Base-by-base conservation (phyloP, 2,329 filamentous ascomycete genomes). In the Penicillium sp. region DNA sequence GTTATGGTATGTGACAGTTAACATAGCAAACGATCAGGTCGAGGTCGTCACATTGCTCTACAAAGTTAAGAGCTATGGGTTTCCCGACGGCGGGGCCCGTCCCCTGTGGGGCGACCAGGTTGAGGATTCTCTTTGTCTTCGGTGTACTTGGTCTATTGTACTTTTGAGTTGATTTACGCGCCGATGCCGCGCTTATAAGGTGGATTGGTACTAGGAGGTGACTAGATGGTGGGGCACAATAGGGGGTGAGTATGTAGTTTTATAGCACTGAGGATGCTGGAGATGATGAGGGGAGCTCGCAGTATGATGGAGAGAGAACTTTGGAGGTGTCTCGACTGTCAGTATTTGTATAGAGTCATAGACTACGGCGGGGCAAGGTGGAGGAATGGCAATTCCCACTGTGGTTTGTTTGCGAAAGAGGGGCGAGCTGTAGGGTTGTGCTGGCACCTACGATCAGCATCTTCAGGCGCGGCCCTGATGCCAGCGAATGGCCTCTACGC, bases 351-450 rank as follows among this genome's bases (percentile, higher is more conserved):
- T 31, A 31, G 31, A 31, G 31, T 31, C 31, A n/a, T 27, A 27
- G 4, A 18, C 27, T 33, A 16, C 14, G 44, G 44, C 27, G 44
- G 35, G 27, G 19, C 44, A 47, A n/a, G 35, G 44, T 47, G 44
- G 44, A 47, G 14, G 44, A 27, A 14, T 27, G 3, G 22, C 14
- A 27, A 46, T 31, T 33, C 27, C 10, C 11, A 10, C 31, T 33
- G 46, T 31, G 24, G 46, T 33, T 49, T 49, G 46, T 35, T 49
- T 33, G 46, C 16, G 11, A 33, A 33, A 49, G 43, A 46, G 43
- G 43, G n/a, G 31, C n/a, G 27, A 19, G 46, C 46, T 49, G 46
- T 49, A 49, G 31, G 46, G 46, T 47, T 49, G 46, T 49, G 46
- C n/a, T 49, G 46, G 46, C 46, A 49, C 46, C 24, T 46, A 22